Base-by-base conservation (phyloP, 2,329 filamentous ascomycete species). In the Drechslerella dactyloides region DNA sequence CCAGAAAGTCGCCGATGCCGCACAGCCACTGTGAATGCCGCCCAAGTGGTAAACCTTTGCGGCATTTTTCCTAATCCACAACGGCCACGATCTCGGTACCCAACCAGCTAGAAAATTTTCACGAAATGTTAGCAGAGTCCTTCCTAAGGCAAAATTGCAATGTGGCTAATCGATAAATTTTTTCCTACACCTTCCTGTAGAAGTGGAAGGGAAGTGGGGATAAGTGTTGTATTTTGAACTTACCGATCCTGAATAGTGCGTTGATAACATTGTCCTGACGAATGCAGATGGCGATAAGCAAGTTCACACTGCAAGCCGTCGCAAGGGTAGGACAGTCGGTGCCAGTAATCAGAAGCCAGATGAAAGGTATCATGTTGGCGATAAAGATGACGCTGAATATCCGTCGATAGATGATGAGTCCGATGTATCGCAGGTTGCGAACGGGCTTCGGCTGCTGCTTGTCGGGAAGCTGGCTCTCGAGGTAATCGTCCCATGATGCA, bases 391-490 rank as follows among this genome's bases (percentile, higher is more conserved):
- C 58, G 2, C 79, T 78, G 74, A 83, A 82, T 35, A 83, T 78
- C 27, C 80, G 78, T 27, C 80, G 78, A 74, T 82, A 82, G 27
- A 73, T 58, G 23, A 73, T 73, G 53, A 74, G 52, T 27, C 58
- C 53, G 48, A 73, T 79, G 83, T 52, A 82, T 83, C 19, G 85
- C 87, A 24, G 76, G 37, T 70, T 89, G 91, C 74, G 87, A 87
- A 66, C 83, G 83, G 76, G 83, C 84, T 69, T 85, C 90, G 74
- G 90, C 90, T 76, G 87, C 87, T 77, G 88, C 90, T 54, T 86
- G 94, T 74, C 94, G 91, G 82, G 89, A 91, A 80, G 87, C 91
- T 64, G 88, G 89, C 30, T 73, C 55, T 73, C 69, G 19, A 73
- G 58, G 52, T 69, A 69, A 23, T 73, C 69, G n/a, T 69, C 51